Evolutionary conservation across 2,329 filamentous ascomycete species (phyloP), one percentile per base, ranked within the genome.

Genomic region (Exophiala aquamarina): DNA sequence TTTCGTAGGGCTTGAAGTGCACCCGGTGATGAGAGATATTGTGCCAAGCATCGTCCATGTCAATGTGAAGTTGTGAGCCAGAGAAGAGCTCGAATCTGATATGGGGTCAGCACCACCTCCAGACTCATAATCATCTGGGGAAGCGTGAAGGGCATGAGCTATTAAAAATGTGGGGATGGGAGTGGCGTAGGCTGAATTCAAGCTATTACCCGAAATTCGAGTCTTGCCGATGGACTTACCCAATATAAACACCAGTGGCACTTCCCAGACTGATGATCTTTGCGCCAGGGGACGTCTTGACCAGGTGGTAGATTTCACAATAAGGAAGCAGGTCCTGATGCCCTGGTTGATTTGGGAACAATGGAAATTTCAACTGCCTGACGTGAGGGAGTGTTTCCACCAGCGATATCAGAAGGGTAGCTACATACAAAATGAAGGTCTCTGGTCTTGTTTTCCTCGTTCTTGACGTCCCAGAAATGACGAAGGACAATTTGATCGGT

Each of bases 1-100:
- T 39, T n/a, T 56, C 52, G 42, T 56, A 59, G 8, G 52, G 28
- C 29, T 58, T 59, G 51, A 59, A 59, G 26, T 43, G 34, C 31
- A 59, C 48, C 6, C 57, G 55, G 41, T 59, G 54, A 44, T 59
- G 57, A 4, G 53, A 52, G 44, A 59, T 59, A 36, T 56, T 52
- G 48, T 55, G 49, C 57, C 57, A 59, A 31, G 54, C 45, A 45
- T 59, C 57, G 43, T 58, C 55, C 52, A 59, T 56, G 49, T 58
- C 57, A 41, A 59, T 59, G 47, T 59, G 57, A 8, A 59, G 53
- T 49, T 58, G 57, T 19, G 57, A 54, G 26, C 53, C 53, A 13
- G 50, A 48, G 39, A 54, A 54, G 43, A 59, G 51, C 31, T 59
- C 57, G 39, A 59, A 59, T 38, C 57, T 59, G 41, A 18, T 37